phyloP scores from a whole-genome alignment of 805 yeast genomes.

The Cyberlindnera maclurae region DNA sequence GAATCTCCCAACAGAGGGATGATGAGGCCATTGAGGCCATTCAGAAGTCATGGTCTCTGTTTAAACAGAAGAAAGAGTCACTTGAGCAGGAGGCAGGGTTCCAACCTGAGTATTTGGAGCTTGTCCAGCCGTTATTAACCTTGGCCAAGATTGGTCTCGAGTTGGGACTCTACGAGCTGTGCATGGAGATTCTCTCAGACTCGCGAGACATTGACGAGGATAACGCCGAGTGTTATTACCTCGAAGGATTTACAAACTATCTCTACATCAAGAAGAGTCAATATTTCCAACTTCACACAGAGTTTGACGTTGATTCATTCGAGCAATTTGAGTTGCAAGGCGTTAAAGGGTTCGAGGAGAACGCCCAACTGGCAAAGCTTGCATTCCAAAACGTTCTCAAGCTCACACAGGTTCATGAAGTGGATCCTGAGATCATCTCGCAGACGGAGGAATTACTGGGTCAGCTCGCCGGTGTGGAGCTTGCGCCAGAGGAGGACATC shows the following conservation, averaged over 20 bases:
- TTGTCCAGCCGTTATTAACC: slow-evolving; percentile 67
- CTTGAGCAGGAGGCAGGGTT: slow-evolving; percentile 32
- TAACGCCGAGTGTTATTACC: slow-evolving; percentile 72
- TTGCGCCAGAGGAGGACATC: slow-evolving; percentile 28
- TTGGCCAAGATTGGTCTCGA: slow-evolving; percentile 74
- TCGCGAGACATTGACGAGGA: slow-evolving; percentile 79
- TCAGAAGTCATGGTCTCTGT: slow-evolving; percentile 63
- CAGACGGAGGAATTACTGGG: slow-evolving; percentile 45
- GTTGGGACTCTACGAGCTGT: slow-evolving; percentile 61
- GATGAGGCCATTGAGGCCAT: slow-evolving; percentile 71
- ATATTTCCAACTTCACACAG: slow-evolving; percentile 10
- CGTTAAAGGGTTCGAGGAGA: slow-evolving; percentile 11
- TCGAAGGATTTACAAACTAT: slow-evolving; percentile 72
- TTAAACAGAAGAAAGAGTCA: slow-evolving; percentile 40
- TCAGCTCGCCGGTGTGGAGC: slow-evolving; percentile 41
- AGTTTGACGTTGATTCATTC: slow-evolving; percentile 20
- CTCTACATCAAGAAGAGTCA: slow-evolving; percentile 35
- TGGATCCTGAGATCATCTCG: slow-evolving; percentile 50
- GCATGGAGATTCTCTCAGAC: slow-evolving; percentile 54
- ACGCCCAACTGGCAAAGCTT: slow-evolving; percentile 10
- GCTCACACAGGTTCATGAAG: slow-evolving; percentile 27
- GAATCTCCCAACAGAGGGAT: slow-evolving; percentile 76
- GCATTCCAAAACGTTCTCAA: slow-evolving; percentile 12
- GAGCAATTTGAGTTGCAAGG: slow-evolving; percentile 13
- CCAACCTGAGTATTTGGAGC: slow-evolving; percentile 50